Evolutionary conservation across 2,329 filamentous ascomycete species (phyloP).

Genomic region (Penicillium sp.): DNA sequence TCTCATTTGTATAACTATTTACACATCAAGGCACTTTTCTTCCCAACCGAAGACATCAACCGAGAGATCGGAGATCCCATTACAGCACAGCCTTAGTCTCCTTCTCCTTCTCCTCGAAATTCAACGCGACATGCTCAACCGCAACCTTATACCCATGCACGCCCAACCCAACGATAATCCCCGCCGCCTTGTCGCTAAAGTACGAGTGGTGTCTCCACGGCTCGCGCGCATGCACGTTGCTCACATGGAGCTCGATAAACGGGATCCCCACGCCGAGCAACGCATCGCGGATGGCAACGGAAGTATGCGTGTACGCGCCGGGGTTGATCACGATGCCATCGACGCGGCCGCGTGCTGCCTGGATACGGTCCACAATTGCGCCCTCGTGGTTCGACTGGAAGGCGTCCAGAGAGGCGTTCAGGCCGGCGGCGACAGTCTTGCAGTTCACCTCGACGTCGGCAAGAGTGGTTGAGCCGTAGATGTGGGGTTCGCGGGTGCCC

Average conservation of each 20-base stretch:
- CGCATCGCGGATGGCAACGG: slow-evolving; percentile 72
- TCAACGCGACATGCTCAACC: slow-evolving; percentile 51
- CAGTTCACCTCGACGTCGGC: slow-evolving; percentile 56
- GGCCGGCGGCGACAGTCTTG: slow-evolving; percentile 48
- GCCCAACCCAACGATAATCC: slow-evolving; percentile 68
- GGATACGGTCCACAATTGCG: slow-evolving; percentile 69
- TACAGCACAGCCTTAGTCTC: slow-evolving; percentile 22
- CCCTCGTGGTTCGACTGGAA: slow-evolving; percentile 81
- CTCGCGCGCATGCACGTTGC: slow-evolving; percentile 71
- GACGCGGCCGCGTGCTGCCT: slow-evolving; percentile 58
- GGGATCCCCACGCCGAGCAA: slow-evolving; percentile 66
- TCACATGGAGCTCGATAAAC: slow-evolving; percentile 75
- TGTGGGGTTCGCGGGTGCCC: slow-evolving; percentile 67
- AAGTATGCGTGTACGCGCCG: slow-evolving; percentile 72
- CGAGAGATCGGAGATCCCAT: neutral
- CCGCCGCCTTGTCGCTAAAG: slow-evolving; percentile 71
- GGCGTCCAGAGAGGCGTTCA: slow-evolving; percentile 53
- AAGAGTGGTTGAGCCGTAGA: slow-evolving; percentile 71
- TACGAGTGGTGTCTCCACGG: slow-evolving; percentile 67
- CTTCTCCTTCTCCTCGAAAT: slow-evolving; percentile 36
- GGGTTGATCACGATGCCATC: slow-evolving; percentile 71
- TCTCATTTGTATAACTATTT: too few species aligned
- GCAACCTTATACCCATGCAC: slow-evolving; percentile 61
- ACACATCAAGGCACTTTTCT: too few species aligned
- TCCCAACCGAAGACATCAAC: too few species aligned